Evolutionary conservation across 78 protist genomes (phyloP).

Genomic region (Chrysochromulina parva): DNA sequence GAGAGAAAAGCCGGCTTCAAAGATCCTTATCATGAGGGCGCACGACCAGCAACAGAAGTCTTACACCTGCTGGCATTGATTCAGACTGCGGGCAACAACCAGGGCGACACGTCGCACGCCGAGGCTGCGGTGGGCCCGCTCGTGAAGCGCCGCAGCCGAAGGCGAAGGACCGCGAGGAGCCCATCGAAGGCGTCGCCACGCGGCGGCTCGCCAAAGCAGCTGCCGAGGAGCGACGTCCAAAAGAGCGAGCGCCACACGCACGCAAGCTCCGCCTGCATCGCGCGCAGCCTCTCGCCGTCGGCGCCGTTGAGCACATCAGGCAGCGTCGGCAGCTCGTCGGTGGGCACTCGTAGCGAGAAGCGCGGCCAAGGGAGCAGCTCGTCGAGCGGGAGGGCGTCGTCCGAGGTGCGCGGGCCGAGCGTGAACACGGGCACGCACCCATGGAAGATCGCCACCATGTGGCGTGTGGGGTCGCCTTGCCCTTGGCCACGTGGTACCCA

Average conservation of each 20-base stretch:
- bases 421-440: not conserved
- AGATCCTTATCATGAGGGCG: too few relatives aligned
- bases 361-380: not conserved
- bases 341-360: not conserved
- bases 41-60: too few relatives aligned
- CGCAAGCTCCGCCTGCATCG: not conserved
- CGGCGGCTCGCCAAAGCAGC: slow-evolving; percentile 3
- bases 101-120: too few relatives aligned
- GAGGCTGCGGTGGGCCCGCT: too few relatives aligned
- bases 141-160: not conserved
- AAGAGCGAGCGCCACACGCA: not conserved
- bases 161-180: not conserved
- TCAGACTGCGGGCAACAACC: too few relatives aligned
- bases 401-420: not conserved
- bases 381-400: slow-evolving; percentile 8
- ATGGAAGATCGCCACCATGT: not conserved
- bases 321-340: not conserved
- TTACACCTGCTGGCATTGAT: too few relatives aligned
- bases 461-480: slow-evolving; percentile 7
- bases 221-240: not conserved
- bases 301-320: not conserved
- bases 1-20: too few relatives aligned
- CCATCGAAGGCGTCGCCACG: not conserved
- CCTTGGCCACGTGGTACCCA: not conserved
- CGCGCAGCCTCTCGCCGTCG: not conserved